Evolutionary conservation across 2,329 filamentous ascomycete genomes (phyloP).

Genomic region (Sporothrix phasma): DNA sequence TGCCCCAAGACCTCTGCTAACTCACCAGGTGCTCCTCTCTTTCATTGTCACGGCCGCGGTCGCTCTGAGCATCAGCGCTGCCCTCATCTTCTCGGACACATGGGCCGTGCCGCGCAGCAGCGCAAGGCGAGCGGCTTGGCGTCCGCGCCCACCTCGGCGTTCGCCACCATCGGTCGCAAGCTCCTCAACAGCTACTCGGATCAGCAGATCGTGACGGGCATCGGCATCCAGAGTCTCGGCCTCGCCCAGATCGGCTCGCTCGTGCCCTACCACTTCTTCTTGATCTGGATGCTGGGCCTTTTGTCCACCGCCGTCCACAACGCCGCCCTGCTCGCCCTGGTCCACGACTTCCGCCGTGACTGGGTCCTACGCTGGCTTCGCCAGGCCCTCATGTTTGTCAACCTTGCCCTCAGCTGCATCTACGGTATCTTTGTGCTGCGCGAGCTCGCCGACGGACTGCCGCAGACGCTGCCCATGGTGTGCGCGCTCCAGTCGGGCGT

Average conservation of each 20-base stretch:
- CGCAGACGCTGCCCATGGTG: constrained; percentile 44
- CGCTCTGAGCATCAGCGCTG: constrained; percentile 44
- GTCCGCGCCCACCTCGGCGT: constrained; percentile 21
- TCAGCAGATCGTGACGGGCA: constrained; percentile 59
- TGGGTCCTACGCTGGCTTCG: constrained; percentile 58
- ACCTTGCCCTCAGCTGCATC: constrained; percentile 47
- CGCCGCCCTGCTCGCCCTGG: constrained; percentile 52
- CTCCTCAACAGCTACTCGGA: constrained; percentile 56
- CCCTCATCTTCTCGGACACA: constrained; percentile 47
- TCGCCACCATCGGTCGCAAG: constrained; percentile 44
- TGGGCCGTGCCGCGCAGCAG: constrained; percentile 22
- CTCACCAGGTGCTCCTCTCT: constrained; percentile 46
- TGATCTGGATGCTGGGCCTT: constrained; percentile 58
- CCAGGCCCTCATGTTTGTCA: constrained; percentile 56
- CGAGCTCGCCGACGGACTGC: constrained; percentile 41
- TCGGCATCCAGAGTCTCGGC: constrained; percentile 56
- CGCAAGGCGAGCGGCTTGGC: constrained; percentile 26
- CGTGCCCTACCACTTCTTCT: constrained; percentile 60
- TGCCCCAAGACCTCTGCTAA: background rate
- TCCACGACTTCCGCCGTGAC: constrained; percentile 56
- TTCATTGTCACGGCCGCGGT: constrained; percentile 55
- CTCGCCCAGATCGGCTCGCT: constrained; percentile 49
- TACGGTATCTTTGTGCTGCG: constrained; percentile 48
- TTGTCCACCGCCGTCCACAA: constrained; percentile 58
- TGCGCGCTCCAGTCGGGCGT: constrained; percentile 43